A percentile compares a stretch with the other conserved stretches of the same genome.
Conservation (phyloP, 176 grass and related monocot species). For the Pharus latifolius region DNA sequence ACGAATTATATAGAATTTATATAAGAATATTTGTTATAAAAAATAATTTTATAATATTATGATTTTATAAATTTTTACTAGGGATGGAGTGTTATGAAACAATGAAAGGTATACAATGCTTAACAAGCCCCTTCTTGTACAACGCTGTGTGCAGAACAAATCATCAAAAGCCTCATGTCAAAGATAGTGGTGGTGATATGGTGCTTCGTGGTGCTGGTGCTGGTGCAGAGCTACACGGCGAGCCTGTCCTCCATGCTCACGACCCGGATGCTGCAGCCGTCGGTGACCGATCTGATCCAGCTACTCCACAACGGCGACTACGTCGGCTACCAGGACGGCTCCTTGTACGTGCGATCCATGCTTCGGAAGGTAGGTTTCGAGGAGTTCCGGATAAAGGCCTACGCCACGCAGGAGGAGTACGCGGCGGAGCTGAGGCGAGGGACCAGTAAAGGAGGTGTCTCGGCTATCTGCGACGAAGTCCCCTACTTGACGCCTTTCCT, state of each 20-base stretch:
- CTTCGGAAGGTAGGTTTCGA: neutral
- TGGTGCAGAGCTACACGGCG: slow-evolving; percentile 56
- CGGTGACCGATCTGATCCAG: slow-evolving; percentile 21
- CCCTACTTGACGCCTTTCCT: slow-evolving; percentile 40
- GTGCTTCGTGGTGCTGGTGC: slow-evolving; percentile 41
- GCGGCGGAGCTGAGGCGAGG: slow-evolving; percentile 26
- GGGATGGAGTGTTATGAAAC: too few species aligned
- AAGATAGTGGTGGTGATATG: slow-evolving; percentile 48
- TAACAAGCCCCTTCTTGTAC: neutral
- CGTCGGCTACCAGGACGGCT: slow-evolving; percentile 32
- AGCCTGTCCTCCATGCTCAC: slow-evolving; percentile 65
- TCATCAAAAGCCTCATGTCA: slow-evolving; percentile 10
- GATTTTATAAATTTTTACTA: too few species aligned
- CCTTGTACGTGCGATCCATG: neutral
- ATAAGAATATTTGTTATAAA: too few species aligned
- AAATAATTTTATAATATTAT: too few species aligned
- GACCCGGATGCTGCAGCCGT: slow-evolving; percentile 29
- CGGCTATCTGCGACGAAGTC: slow-evolving; percentile 44
- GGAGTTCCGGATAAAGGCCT: slow-evolving; percentile 1
- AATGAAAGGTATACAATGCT: too few species aligned
- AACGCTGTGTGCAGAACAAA: neutral
- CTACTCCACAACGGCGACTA: slow-evolving; percentile 11
- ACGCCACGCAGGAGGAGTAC: slow-evolving; percentile 13
- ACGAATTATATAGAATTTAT: too few species aligned
- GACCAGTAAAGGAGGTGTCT: slow-evolving; percentile 33